Evolutionary conservation across 805 yeast species (phyloP), one percentile per base, ranked within the genome.

Genomic region (Cyberlindnera sargentensis): DNA sequence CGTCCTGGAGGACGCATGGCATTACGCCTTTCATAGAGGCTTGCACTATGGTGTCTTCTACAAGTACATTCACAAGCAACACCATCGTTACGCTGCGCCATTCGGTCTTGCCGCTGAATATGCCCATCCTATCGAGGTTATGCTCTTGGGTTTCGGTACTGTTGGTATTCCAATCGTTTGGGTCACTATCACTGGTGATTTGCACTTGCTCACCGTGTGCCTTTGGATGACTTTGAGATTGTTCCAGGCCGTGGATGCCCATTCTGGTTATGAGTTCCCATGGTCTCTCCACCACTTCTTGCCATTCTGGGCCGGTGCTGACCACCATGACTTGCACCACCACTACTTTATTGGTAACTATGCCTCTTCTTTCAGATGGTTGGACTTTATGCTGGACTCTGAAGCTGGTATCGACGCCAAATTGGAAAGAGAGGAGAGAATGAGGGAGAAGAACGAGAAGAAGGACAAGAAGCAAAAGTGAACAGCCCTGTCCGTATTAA

Each of bases 261-360:
- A 91, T 66, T 89, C 97, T 10, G 99, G 98, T 46, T 93, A 91
- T 67, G 98, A 91, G 63, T 91, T 91, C 79, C 98, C 99, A 50
- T 82, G 95, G 87, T 87, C 96, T 4, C 74, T 91, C 60, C 93
- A 88, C 68, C 88, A 89, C 62, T 80, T 91, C 67, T 63, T 91
- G 48, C 96, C 97, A 39, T 77, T 93, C 68, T 90, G 98, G 97
- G 96, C 97, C 4, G 98, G 98, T 52, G 96, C 97, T 24, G 96
- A 86, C 59, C 98, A 91, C 67, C 98, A 91, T 63, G 99, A 91
- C 66, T 87, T 86, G 67, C 99, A 91, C 64, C 99, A 91, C 64
- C 95, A 86, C 64, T 89, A 84, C 70, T 91, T 91, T 67, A 84
- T 88, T 56, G 98, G 98, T 53, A 89, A 90, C 67, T 91, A 88